Base-by-base conservation (phyloP, 2,329 filamentous ascomycete species). In the Lachnellula arida region DNA sequence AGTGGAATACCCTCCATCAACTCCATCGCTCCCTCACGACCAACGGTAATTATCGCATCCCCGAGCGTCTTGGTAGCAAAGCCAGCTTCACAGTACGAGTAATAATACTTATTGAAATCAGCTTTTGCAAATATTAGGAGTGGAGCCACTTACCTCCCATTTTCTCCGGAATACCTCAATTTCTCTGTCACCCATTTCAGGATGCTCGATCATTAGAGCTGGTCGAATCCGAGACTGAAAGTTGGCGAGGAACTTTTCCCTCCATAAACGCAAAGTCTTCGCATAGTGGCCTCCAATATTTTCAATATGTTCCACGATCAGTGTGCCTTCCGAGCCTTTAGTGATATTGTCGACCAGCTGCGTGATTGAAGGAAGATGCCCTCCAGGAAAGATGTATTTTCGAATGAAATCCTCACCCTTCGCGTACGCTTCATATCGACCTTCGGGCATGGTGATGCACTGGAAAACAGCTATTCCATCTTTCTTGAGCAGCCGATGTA, bases 381-480 rank as follows among this genome's bases (percentile, higher is more conserved):
- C 88, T n/a, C 87, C 87, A 0, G 87, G 88, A 71, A 91, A 91
- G 53, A 91, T 90, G 71, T 91, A 89, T 59, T 85, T 83, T 55
- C 86, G 81, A 67, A 91, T 89, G 71, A 91, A 91, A 67, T 89
- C 87, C 68, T 87, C 82, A 2, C 80, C 79, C 63, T 79, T 82
- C 17, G 81, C 78, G 66, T 89, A 89, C 7, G 78, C 80, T 60
- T 83, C 81, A 67, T 88, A 86, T 51, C 85, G 78, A 40, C 78
- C 74, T 66, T 90, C 85, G 0, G 86, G 86, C 80, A 89, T 89
- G 2, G 87, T 90, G 66, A 89, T 90, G 70, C 86, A 89, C 69
- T 90, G 87, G 70, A 91, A 88, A 48, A 87, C 81, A 6, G 82
- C 85, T 44, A 89, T 80, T 1, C 86, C 84, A 15, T 86, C 77